Conservation (phyloP, 768 basidiomycete species). For the Filobasidium wieringae region DNA sequence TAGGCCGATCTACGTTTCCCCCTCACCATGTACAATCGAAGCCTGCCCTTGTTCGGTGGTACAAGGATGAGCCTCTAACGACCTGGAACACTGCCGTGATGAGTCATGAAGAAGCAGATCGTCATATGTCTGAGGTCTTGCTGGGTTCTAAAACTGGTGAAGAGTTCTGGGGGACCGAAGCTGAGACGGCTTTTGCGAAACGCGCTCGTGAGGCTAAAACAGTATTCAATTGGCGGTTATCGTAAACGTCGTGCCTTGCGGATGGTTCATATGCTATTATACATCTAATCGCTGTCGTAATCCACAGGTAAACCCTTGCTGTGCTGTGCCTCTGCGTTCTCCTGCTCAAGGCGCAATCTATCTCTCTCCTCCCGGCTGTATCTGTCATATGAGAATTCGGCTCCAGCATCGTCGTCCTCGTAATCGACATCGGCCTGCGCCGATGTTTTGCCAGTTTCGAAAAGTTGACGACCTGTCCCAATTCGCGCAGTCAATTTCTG, state of each 20-base stretch:
- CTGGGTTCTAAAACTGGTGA: slow-evolving; percentile 41
- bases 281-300: slow-evolving; percentile 66
- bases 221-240: slow-evolving; percentile 24
- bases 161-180: slow-evolving; percentile 62
- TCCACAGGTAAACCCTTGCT: slow-evolving; percentile 43
- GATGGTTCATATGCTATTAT: background rate
- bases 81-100: slow-evolving; percentile 80
- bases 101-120: slow-evolving; percentile 60
- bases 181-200: slow-evolving; percentile 49
- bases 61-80: slow-evolving; percentile 50
- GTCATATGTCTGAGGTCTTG: slow-evolving; percentile 44
- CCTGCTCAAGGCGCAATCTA: slow-evolving; percentile 43
- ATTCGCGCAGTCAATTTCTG: background rate
- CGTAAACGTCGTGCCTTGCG: background rate
- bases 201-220: slow-evolving; percentile 52
- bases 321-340: slow-evolving; percentile 58
- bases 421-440: slow-evolving; percentile 62
- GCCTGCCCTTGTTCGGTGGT: slow-evolving; percentile 74
- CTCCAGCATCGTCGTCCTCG: slow-evolving; percentile 56
- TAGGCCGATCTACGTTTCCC: slow-evolving; percentile 59
- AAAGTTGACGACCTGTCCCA: slow-evolving; percentile 83
- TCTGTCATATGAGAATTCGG: slow-evolving; percentile 68
- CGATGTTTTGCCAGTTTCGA: slow-evolving; percentile 66
- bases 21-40: slow-evolving; percentile 62
- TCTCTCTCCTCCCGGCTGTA: slow-evolving; percentile 60